Evolutionary conservation across 2,329 filamentous ascomycete species (phyloP).

Genomic region (Rhexocercosporidium sp.): DNA sequence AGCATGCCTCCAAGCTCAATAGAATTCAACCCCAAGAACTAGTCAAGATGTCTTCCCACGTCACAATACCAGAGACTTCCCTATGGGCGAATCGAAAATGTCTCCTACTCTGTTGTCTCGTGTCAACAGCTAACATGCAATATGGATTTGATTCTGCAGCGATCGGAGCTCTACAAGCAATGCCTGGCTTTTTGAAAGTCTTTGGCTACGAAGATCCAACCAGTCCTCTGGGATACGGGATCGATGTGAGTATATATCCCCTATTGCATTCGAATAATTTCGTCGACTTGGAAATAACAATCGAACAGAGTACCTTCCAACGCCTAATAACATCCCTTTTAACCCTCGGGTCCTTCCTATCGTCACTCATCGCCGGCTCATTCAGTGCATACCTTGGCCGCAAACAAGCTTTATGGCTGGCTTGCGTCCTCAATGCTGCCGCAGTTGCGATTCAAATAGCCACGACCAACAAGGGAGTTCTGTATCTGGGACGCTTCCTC

Average conservation of each 20-base stretch:
- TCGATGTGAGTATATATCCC: conserved; percentile 17
- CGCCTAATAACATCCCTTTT: conserved; percentile 56
- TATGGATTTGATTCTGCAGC: conserved; percentile 56
- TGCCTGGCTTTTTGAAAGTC: conserved; percentile 57
- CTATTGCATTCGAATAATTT: too few relatives aligned
- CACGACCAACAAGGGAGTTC: conserved; percentile 46
- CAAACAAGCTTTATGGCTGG: conserved; percentile 48
- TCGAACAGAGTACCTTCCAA: conserved; percentile 47
- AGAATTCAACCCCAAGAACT: neutral
- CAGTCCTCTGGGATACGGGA: conserved; percentile 26
- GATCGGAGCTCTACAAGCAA: conserved; percentile 53
- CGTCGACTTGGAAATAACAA: neutral
- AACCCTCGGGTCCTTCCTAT: conserved; percentile 53
- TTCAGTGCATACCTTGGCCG: conserved; percentile 46
- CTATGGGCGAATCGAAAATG: conserved; percentile 25
- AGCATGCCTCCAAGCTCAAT: neutral
- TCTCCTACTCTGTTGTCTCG: conserved; percentile 26
- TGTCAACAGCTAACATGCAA: conserved; percentile 45
- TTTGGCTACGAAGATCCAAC: conserved; percentile 49
- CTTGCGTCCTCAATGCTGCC: conserved; percentile 50
- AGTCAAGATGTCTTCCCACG: conserved; percentile 13
- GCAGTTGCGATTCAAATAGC: conserved; percentile 52
- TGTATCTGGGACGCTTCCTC: conserved; percentile 53
- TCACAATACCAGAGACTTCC: conserved; percentile 18
- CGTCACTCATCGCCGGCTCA: conserved; percentile 49